Percentiles rank a stretch among this genome's conserved stretches.
Evolutionary conservation across 805 yeast genomes (phyloP).

Genomic region (Wickerhamomyces tratensis): DNA sequence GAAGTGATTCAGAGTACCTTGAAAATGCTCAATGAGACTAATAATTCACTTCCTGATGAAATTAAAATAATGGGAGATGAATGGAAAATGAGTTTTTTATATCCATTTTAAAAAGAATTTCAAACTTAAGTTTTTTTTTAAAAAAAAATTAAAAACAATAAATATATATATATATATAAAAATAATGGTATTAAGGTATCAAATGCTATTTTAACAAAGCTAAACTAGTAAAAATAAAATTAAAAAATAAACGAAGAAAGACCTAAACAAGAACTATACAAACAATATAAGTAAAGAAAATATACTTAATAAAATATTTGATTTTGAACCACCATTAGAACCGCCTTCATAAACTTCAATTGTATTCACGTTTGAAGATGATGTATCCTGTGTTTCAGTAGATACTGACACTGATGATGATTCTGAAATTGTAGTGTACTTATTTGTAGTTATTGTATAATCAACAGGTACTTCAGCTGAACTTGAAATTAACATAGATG

Average conservation of each 20-base stretch:
- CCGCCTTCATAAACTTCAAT: neutral
- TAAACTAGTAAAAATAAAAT: too few species aligned
- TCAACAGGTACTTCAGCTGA: too few species aligned
- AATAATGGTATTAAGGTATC: too few species aligned
- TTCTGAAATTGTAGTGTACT: neutral
- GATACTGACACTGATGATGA: neutral
- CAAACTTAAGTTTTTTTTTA: neutral
- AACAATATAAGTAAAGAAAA: neutral
- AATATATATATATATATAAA: neutral
- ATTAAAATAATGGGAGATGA: constrained; percentile 9
- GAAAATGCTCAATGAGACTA: constrained; percentile 17
- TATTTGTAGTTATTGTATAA: neutral
- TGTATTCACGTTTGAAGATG: neutral
- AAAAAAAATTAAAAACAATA: neutral
- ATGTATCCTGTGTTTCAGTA: neutral
- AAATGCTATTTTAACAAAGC: too few species aligned
- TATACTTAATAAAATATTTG: neutral
- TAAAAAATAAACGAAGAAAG: neutral
- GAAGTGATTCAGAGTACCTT: constrained; percentile 22
- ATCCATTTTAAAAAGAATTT: too few species aligned
- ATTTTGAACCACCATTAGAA: neutral
- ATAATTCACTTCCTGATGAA: constrained; percentile 24
- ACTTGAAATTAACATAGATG: too few species aligned
- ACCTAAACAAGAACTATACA: neutral
- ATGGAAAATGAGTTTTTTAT: constrained; percentile 13